Conservation (phyloP, 2,329 filamentous ascomycete genomes). For the Plenodomus biglobosus region DNA sequence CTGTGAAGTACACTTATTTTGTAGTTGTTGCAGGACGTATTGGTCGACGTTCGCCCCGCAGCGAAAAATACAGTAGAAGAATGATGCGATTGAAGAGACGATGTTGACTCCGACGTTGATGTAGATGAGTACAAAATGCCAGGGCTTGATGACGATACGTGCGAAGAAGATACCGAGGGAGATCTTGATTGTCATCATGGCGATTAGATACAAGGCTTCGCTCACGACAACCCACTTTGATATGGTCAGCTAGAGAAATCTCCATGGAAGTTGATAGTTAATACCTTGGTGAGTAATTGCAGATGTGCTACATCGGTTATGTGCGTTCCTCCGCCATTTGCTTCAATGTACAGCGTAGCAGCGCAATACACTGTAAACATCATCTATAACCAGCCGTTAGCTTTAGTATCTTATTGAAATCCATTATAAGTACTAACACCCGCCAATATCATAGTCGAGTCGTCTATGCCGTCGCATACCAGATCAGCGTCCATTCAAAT, state of each 20-base stretch:
- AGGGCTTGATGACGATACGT: conserved; percentile 46
- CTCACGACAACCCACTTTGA: conserved; percentile 42
- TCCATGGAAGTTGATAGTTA: background rate
- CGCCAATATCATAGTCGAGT: conserved; percentile 46
- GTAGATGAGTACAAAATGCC: conserved; percentile 44
- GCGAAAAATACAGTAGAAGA: conserved; percentile 56
- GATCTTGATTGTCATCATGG: conserved; percentile 48
- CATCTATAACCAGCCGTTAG: conserved; percentile 25
- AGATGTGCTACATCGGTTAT: conserved; percentile 26
- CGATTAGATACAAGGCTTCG: conserved; percentile 45
- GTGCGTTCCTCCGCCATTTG: conserved; percentile 39
- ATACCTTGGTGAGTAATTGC: conserved; percentile 32
- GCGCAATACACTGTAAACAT: conserved; percentile 39
- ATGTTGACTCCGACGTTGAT: conserved; percentile 44
- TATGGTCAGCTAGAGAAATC: background rate
- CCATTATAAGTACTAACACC: conserved; percentile 28
- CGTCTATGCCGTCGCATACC: conserved; percentile 23
- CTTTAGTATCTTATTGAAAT: background rate
- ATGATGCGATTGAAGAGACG: conserved; percentile 43
- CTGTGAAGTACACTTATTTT: conserved; percentile 47
- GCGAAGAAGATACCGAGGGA: conserved; percentile 51
- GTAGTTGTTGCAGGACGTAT: conserved; percentile 36
- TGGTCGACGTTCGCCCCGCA: conserved; percentile 44
- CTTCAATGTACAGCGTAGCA: conserved; percentile 29
- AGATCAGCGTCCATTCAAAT: background rate